Evolutionary conservation across 2,329 filamentous ascomycete genomes (phyloP).

Genomic region (Phialemonium atrogriseum): DNA sequence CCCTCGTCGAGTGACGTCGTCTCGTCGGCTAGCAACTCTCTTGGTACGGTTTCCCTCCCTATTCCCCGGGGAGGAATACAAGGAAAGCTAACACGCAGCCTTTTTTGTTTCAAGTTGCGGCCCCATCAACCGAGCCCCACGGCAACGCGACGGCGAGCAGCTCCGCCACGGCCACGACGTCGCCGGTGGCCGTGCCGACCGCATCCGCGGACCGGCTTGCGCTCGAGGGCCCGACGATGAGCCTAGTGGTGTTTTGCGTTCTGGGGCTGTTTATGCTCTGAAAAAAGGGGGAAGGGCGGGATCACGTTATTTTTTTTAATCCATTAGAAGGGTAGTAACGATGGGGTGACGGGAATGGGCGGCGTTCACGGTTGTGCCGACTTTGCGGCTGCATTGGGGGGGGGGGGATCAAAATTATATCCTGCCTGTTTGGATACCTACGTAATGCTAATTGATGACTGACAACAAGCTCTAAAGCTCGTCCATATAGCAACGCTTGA

Average conservation of each 20-base stretch:
- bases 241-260: slow-evolving; percentile 10
- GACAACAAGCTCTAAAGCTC: too few relatives aligned
- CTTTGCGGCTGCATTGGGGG: too few relatives aligned
- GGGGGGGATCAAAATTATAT: not conserved
- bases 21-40: not conserved
- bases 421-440: not conserved
- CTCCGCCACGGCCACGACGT: slow-evolving; percentile 2
- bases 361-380: too few relatives aligned
- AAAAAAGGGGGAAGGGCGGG: not conserved
- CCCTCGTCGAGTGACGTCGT: not conserved
- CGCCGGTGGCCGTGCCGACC: slow-evolving; percentile 10
- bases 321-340: not conserved
- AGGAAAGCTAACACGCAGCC: not conserved
- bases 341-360: too few relatives aligned
- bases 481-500: too few relatives aligned
- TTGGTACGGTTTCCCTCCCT: not conserved
- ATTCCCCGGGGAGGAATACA: not conserved
- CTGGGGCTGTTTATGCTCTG: slow-evolving; percentile 12
- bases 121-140: not conserved
- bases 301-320: slow-evolving; percentile 1
- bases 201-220: slow-evolving; percentile 8
- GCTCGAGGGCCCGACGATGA: slow-evolving; percentile 10
- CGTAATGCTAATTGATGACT: not conserved
- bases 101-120: not conserved
- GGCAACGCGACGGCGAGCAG: not conserved